These are phyloP conservation scores for Auriscalpium orientale DNA, from an alignment of 768 basidiomycete species.

Conservation along the genomic window DNA sequence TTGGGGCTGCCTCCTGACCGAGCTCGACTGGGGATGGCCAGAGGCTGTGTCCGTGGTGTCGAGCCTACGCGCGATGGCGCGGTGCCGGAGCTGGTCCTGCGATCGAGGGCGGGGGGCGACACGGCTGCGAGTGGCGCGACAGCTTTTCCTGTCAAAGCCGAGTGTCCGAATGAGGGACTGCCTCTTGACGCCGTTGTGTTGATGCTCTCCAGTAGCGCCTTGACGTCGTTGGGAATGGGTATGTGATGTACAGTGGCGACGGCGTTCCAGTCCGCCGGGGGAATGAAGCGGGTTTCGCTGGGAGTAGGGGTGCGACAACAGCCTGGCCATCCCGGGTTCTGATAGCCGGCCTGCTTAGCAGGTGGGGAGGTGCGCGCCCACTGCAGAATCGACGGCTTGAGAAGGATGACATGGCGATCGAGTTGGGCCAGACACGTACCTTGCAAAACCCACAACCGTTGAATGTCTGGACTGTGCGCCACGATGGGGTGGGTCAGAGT, in stretches of 20 bases:
- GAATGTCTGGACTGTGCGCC: slow-evolving; percentile 60
- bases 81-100: slow-evolving; percentile 15
- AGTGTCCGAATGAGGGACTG: slow-evolving; percentile 12
- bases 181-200: slow-evolving; percentile 28
- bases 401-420: not conserved
- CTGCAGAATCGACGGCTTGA: slow-evolving; percentile 32
- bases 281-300: slow-evolving; percentile 55
- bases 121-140: slow-evolving; percentile 5
- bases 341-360: slow-evolving; percentile 45
- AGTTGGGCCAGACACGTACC: slow-evolving; percentile 33
- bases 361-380: slow-evolving; percentile 62
- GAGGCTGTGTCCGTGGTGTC: slow-evolving; percentile 14
- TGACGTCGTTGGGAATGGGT: slow-evolving; percentile 66
- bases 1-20: slow-evolving; percentile 51
- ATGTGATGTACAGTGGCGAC: slow-evolving; percentile 71
- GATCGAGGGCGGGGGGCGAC: slow-evolving; percentile 17
- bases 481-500: slow-evolving; percentile 13
- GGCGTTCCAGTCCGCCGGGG: slow-evolving; percentile 71
- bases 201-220: slow-evolving; percentile 51
- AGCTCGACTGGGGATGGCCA: slow-evolving; percentile 35
- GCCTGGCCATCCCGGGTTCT: slow-evolving; percentile 81
- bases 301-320: slow-evolving; percentile 73
- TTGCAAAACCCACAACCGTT: slow-evolving; percentile 90
- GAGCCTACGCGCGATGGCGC: slow-evolving; percentile 14
- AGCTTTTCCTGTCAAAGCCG: slow-evolving; percentile 1